Conservation (phyloP, 2,329 filamentous ascomycete genomes). For the Leptographium wingfieldii region DNA sequence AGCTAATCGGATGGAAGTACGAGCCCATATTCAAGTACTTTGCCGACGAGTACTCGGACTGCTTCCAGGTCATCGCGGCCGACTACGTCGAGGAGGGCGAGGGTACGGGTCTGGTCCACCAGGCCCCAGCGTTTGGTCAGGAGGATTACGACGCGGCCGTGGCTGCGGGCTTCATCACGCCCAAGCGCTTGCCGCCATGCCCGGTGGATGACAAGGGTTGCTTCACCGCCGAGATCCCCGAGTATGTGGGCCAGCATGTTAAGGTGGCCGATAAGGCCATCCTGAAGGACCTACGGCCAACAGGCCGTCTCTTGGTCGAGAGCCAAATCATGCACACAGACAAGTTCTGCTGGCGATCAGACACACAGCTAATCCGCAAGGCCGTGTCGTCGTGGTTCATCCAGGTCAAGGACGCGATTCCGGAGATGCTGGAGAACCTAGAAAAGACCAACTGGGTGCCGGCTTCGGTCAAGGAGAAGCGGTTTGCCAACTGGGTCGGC, state of each 20-base stretch:
- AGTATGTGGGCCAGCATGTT: constrained; percentile 80
- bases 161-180: constrained; percentile 63
- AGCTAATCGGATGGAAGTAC: constrained; percentile 83
- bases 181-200: constrained; percentile 70
- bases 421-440: constrained; percentile 82
- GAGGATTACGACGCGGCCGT: constrained; percentile 85
- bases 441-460: constrained; percentile 88
- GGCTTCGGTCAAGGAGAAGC: constrained; percentile 76
- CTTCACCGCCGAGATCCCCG: constrained; percentile 63
- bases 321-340: constrained; percentile 85
- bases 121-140: constrained; percentile 86
- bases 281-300: constrained; percentile 73
- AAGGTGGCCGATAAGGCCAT: constrained; percentile 89
- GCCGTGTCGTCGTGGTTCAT: constrained; percentile 94
- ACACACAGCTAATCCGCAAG: constrained; percentile 84
- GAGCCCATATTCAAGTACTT: constrained; percentile 84
- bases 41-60: constrained; percentile 75
- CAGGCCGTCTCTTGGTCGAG: constrained; percentile 67
- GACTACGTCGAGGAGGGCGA: constrained; percentile 80
- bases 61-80: constrained; percentile 71
- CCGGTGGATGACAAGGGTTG: constrained; percentile 62
- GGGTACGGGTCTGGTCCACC: constrained; percentile 89
- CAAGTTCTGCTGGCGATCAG: constrained; percentile 88
- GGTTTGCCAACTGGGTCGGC: constrained; percentile 83
- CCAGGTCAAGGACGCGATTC: constrained; percentile 70